Evolutionary conservation across 73 alveolate genomes (phyloP).

Genomic region (Diophrys sp.): DNA sequence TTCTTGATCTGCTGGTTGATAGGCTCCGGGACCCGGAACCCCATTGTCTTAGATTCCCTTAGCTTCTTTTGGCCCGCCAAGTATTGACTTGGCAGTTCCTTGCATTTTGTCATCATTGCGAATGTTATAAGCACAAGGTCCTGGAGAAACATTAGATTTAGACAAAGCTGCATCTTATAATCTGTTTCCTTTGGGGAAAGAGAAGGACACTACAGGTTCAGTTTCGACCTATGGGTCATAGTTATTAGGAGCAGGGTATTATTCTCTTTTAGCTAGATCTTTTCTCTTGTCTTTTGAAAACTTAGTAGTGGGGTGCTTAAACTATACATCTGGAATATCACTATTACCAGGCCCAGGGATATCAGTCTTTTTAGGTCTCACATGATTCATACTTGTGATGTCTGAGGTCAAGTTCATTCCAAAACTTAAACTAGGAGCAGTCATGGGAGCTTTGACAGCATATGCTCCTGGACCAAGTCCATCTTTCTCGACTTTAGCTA

Average conservation of each 20-base stretch:
- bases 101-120: neutral
- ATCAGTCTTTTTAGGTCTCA: neutral
- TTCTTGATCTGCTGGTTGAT: neutral
- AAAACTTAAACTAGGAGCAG: neutral
- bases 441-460: neutral
- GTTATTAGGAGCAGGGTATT: slow-evolving; percentile 1
- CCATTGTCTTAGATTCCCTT: slow-evolving; percentile 41
- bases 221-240: neutral
- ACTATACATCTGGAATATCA: neutral
- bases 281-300: neutral
- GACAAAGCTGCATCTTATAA: neutral
- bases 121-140: slow-evolving; percentile 23
- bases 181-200: neutral
- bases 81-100: neutral
- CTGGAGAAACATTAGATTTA: slow-evolving; percentile 11
- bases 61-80: slow-evolving; percentile 15
- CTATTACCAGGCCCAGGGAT: slow-evolving; percentile 6
- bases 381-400: neutral
- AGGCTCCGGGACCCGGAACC: slow-evolving; percentile 65
- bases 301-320: neutral
- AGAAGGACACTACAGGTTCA: neutral
- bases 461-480: slow-evolving; percentile 11
- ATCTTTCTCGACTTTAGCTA: neutral
- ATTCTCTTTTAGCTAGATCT: neutral
- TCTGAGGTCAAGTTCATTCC: neutral